Base-by-base conservation (phyloP, 1,139 yeast genomes). In the Lodderomyces oxycetoniae region DNA sequence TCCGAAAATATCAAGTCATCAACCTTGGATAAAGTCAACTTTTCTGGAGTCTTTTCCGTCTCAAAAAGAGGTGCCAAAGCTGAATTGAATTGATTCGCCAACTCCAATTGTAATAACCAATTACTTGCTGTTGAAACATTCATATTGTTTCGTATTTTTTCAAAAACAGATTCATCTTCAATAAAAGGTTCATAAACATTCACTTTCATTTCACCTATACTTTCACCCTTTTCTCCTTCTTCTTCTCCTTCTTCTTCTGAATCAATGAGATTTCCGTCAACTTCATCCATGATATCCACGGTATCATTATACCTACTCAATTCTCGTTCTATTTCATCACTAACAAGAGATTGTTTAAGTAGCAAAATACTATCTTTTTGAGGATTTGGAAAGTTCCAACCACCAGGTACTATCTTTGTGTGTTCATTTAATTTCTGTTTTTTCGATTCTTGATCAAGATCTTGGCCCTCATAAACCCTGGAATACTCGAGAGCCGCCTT, bases 121-220 rank as follows among this genome's bases (percentile, higher is more conserved):
- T 78, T 71, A 27, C 66, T 65, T 2, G 84, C 67, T 0, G 68
- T 63, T 1, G 79, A 72, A 26, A 77, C 59, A 26, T 63, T 58
- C 2, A 66, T 59, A 29, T 52, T 48, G 7, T 49, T 50, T 39
- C 54, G 61, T 28, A 67, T 57, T 4, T 38, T 45, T 31, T 61
- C 57, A 43, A 67, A 67, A 1, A 50, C 50, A 4, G 48, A 45
- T 4, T 57, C 67, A 36, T 59, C 56, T 1, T 52, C 40, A 14
- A 68, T 52, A 55, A 61, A 79, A 0, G 91, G 91, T 53, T 83
- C 93, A 47, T 74, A 82, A 1, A 77, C 82, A 47, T 77, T 80
- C 43, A 79, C 84, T 33, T 72, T 66, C 6, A 78, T 67, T 11
- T 78, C 61, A 9, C 65, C 67, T 9, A 35, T 24, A 12, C 28